These are phyloP conservation scores for Apocynum venetum DNA, from an alignment of 257 asterid species.

Conservation along the genomic window DNA sequence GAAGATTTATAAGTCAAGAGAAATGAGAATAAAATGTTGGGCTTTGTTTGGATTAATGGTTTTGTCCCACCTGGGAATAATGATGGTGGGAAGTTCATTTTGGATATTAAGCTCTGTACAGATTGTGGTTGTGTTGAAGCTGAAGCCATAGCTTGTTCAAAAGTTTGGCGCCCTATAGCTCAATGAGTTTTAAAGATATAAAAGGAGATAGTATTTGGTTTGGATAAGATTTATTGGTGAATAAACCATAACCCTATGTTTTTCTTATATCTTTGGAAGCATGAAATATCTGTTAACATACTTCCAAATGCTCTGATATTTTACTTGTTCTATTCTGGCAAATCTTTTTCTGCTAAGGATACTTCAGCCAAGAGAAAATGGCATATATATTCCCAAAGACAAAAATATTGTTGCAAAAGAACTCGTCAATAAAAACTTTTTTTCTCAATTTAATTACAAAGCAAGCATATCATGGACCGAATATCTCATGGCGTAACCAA, in stretches of 20 bases:
- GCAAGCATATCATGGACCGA: no score
- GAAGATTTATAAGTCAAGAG: conserved; percentile 15
- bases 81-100: conserved; percentile 24
- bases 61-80: conserved; percentile 21
- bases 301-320: conserved; percentile 49
- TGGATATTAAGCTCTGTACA: conserved; percentile 25
- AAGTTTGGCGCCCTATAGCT: conserved; percentile 18
- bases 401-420: no score
- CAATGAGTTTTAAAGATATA: conserved; percentile 1
- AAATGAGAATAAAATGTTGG: conserved; percentile 24
- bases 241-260: conserved; percentile 11
- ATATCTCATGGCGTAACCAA: no score
- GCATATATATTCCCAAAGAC: background rate
- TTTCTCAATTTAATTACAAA: no score
- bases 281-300: conserved; percentile 44
- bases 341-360: conserved; percentile 8
- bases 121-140: conserved; percentile 32
- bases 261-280: conserved; percentile 6
- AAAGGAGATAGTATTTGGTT: background rate
- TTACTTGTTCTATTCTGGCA: conserved; percentile 31
- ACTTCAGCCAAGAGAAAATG: background rate
- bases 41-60: conserved; percentile 20
- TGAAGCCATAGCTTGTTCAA: conserved; percentile 41
- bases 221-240: conserved; percentile 39
- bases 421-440: no score